Base-by-base conservation (phyloP, 1,284 basidiomycete species). In the Trametes hirsuta region DNA sequence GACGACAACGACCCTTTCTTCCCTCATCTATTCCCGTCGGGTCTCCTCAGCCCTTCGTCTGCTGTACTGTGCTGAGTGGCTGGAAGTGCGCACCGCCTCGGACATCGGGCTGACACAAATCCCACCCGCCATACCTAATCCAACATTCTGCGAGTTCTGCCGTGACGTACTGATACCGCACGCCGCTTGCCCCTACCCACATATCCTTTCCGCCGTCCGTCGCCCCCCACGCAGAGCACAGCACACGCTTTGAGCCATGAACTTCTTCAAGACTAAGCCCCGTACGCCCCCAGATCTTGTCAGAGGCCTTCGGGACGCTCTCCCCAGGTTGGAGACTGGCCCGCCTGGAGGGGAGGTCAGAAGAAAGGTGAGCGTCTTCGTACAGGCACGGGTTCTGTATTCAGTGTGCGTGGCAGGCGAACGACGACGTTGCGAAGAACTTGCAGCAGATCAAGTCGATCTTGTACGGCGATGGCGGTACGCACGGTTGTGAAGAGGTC, bases 191-290 rank as follows among this genome's bases (percentile, higher is more conserved):
- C 51, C 41, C 35, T 53, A 44, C 36, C 47, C 36, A 14, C 50
- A 30, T 37, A 35, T 48, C 41, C 47, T 46, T 55, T 53, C 46
- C 57, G 46, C 58, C 58, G 9, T 11, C 39, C 53, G 35, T 12
- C 45, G 47, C 30, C 45, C 44, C 39, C 41, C 39, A 34, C 48
- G 35, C 44, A 25, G 24, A 12, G 35, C 30, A 18, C 44, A 41
- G 5, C 22, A 2, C 40, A 34, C 46, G 18, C 49, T 40, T 37
- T 21, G 34, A 40, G 21, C 46, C 24, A 95, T 96, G 94, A 97
- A 97, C 77, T 96, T 97, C 81, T 97, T 97, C 87, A 95, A 93
- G 79, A 88, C 92, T 24, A 95, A 94, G 75, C 87, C 85, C 45
- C 82, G 92, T 69, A 90, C 91, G 37, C 94, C 95, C 11, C 85